phyloP scores from a whole-genome alignment of 2,329 filamentous ascomycete genomes.

The Penicillium sp. region DNA sequence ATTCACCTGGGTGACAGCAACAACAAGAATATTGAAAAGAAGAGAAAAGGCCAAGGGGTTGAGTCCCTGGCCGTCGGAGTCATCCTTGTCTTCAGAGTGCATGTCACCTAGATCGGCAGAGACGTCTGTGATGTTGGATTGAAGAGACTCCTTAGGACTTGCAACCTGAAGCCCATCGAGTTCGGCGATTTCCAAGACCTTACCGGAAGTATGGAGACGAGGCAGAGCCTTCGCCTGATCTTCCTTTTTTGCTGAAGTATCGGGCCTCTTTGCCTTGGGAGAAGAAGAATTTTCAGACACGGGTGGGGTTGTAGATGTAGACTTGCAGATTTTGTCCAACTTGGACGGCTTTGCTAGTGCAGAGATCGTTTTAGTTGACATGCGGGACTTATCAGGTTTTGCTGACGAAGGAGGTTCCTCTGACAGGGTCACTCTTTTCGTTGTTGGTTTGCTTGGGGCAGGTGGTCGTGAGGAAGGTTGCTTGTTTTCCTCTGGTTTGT shows the following conservation, averaged over 20 bases:
- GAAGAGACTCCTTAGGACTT: conserved; percentile 15
- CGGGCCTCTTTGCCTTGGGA: neutral
- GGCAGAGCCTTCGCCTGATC: conserved; percentile 3
- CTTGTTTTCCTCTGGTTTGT: neutral
- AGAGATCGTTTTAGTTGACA: conserved; percentile 1
- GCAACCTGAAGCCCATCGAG: conserved; percentile 36
- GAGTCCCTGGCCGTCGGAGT: conserved; percentile 11
- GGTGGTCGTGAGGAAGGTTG: neutral
- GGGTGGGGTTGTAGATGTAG: conserved; percentile 5
- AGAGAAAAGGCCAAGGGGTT: conserved; percentile 27
- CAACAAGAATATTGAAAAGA: conserved; percentile 31
- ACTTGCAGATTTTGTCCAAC: neutral
- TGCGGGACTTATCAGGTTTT: neutral
- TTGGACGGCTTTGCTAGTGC: conserved; percentile 4
- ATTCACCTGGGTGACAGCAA: conserved; percentile 30
- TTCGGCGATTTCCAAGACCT: conserved; percentile 33
- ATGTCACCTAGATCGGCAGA: conserved; percentile 18
- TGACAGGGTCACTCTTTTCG: neutral
- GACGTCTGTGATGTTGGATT: conserved; percentile 22
- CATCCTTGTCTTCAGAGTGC: conserved; percentile 11
- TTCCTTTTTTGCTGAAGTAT: conserved; percentile 2
- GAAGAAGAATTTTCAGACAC: conserved; percentile 6
- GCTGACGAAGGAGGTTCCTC: neutral
- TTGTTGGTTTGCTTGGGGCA: neutral
- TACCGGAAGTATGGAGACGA: conserved; percentile 4